phyloP scores from a whole-genome alignment of 192 early-diverging fungal species.

The Mortierella antarctica region DNA sequence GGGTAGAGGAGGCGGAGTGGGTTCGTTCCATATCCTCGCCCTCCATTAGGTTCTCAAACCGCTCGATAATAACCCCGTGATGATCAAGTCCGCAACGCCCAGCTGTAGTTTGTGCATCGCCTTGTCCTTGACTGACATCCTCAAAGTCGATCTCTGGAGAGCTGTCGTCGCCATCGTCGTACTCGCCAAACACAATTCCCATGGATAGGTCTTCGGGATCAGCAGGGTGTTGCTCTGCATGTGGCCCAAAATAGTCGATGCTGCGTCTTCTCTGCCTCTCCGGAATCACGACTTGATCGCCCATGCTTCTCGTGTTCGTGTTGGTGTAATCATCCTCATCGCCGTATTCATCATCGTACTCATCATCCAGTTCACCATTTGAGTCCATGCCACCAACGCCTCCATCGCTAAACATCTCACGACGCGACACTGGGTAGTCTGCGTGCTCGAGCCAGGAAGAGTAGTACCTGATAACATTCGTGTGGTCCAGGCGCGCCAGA shows the following conservation, averaged over 20 bases:
- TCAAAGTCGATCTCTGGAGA: conserved; percentile 20
- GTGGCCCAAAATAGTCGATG: conserved; percentile 38
- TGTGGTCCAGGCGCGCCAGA: conserved; percentile 85
- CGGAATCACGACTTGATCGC: conserved; percentile 1
- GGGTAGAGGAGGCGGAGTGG: conserved; percentile 34
- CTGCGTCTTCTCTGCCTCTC: conserved; percentile 14
- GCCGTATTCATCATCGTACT: conserved; percentile 51
- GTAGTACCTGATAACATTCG: conserved; percentile 94
- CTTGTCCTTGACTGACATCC: neutral
- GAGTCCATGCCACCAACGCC: conserved; percentile 32
- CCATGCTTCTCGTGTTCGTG: conserved; percentile 26
- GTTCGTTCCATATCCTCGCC: conserved; percentile 38
- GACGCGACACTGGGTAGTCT: conserved; percentile 41
- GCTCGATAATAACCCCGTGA: no score
- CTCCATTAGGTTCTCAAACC: neutral
- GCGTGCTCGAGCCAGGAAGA: conserved; percentile 89
- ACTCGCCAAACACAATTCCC: conserved; percentile 45
- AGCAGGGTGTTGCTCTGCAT: conserved; percentile 21
- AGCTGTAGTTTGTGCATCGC: neutral
- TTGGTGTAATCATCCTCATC: conserved; percentile 54
- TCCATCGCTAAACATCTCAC: conserved; percentile 18
- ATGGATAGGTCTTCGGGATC: conserved; percentile 42
- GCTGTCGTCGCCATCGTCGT: conserved; percentile 11
- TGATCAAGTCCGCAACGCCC: neutral
- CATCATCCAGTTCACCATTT: conserved; percentile 46